Evolutionary conservation across 1,284 basidiomycete species (phyloP).

Genomic region (Boletus smithii): DNA sequence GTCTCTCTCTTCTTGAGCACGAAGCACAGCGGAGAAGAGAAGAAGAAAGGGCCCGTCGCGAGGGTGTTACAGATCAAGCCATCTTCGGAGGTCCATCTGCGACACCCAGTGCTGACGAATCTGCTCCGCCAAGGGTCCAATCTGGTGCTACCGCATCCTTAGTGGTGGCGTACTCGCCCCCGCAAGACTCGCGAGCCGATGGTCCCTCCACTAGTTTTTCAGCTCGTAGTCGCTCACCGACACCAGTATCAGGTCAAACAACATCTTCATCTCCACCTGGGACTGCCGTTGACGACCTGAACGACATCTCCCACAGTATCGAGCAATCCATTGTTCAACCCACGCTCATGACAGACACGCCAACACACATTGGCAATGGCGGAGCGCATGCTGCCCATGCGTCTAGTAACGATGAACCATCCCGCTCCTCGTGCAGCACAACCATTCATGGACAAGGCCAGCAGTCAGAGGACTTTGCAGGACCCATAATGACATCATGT

Average conservation of each 20-base stretch:
- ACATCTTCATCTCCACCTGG: slow-evolving; percentile 28
- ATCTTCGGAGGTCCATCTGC: slow-evolving; percentile 17
- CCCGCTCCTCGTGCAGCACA: slow-evolving; percentile 5
- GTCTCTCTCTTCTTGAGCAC: slow-evolving; percentile 89
- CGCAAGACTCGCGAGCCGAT: slow-evolving; percentile 12
- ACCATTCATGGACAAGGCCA: slow-evolving; percentile 6
- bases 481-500: slow-evolving; percentile 20
- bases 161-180: not conserved
- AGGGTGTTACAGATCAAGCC: slow-evolving; percentile 37
- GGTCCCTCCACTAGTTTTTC: slow-evolving; percentile 10
- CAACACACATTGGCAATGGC: slow-evolving; percentile 9
- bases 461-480: slow-evolving; percentile 11
- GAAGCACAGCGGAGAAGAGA: slow-evolving; percentile 74
- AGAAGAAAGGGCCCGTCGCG: slow-evolving; percentile 52
- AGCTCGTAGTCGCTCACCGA: slow-evolving; percentile 26
- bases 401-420: slow-evolving; percentile 13
- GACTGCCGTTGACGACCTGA: slow-evolving; percentile 28
- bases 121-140: slow-evolving; percentile 3
- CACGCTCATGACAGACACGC: slow-evolving; percentile 19
- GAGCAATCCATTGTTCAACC: slow-evolving; percentile 22
- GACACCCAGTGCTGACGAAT: slow-evolving; percentile 8
- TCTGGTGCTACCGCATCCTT: slow-evolving; percentile 1
- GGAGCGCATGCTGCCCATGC: slow-evolving; percentile 8
- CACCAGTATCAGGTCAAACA: slow-evolving; percentile 38
- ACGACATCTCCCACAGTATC: slow-evolving; percentile 28